Evolutionary conservation across 2,329 filamentous ascomycete species (phyloP).

Genomic region (Camillea tinctor): DNA sequence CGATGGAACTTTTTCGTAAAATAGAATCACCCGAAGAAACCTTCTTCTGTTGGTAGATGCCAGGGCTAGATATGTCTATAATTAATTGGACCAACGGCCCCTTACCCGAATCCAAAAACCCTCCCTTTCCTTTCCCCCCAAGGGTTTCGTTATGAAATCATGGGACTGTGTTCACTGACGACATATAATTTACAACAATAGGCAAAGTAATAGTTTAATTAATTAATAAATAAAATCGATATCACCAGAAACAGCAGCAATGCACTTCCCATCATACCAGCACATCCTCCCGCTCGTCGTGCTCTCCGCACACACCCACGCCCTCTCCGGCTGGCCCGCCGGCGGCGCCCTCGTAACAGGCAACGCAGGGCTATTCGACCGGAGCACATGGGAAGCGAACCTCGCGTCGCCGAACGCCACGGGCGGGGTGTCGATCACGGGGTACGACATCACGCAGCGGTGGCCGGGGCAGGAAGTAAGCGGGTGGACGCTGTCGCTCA

Average conservation of each 20-base stretch:
- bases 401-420: conserved; percentile 40
- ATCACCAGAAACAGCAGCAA: background rate
- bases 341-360: conserved; percentile 25
- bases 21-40: too few relatives aligned
- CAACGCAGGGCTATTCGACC: conserved; percentile 25
- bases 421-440: conserved; percentile 17
- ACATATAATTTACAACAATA: too few relatives aligned
- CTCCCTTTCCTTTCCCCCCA: too few relatives aligned
- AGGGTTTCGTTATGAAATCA: too few relatives aligned
- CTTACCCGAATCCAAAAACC: too few relatives aligned
- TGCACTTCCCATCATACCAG: background rate
- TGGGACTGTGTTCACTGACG: too few relatives aligned
- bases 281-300: background rate
- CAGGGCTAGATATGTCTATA: too few relatives aligned
- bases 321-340: conserved; percentile 40
- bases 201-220: too few relatives aligned
- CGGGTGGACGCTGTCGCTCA: conserved; percentile 36
- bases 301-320: conserved; percentile 24
- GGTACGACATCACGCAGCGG: conserved; percentile 36
- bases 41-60: too few relatives aligned
- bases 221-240: background rate
- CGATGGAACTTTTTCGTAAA: too few relatives aligned
- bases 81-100: too few relatives aligned
- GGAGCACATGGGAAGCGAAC: conserved; percentile 32
- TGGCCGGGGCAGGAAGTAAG: conserved; percentile 50